Evolutionary conservation across 192 early-diverging fungal genomes (phyloP), one percentile per base, ranked within the genome.

Genomic region (Entomortierella parvispora): DNA sequence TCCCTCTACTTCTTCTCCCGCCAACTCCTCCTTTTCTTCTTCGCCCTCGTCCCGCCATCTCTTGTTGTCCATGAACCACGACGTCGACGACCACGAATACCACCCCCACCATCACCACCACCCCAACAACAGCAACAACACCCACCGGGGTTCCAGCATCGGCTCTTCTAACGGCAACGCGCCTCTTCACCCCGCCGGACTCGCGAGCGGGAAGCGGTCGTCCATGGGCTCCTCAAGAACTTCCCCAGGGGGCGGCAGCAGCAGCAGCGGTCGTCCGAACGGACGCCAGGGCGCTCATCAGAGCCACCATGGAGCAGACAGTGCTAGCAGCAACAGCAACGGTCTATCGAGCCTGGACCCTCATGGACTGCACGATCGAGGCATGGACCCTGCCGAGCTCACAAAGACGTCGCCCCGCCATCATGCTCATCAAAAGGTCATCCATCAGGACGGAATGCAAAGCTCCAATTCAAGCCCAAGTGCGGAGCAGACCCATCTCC

Each of bases 61-160:
- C 51, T 59, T 57, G n/a, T 63, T 71, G 62, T 76, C 64, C 52
- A 76, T 76, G 71, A 76, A 51, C 65, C 42, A 67, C 49, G 32
- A 28, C 45, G 46, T 43, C 40, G 33, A 65, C 46, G 25, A 50
- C 52, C n/a, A 15, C 52, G 43, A 4, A 31, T 22, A 49, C 33
- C 12, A 32, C 56, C 43, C 49, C 10, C 8, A 50, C 26, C 20
- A 44, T 32, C 34, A 20, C 40, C 50, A 26, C 34, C 17, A 37
- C 15, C 46, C 28, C 33, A 58, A 15, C 55, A 34, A 42, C 33
- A 57, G 25, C 23, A 29, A 40, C 47, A 14, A 7, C 9, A 42
- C 7, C 37, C 5, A 50, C 31, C 11, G 7, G 48, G 52, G 4
- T 37, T 42, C 9, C 62, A 64, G 18, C 47, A 20, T 42, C 31